Base-by-base conservation (phyloP, 306 rosid species). In the Trichosanthes cucumerina region DNA sequence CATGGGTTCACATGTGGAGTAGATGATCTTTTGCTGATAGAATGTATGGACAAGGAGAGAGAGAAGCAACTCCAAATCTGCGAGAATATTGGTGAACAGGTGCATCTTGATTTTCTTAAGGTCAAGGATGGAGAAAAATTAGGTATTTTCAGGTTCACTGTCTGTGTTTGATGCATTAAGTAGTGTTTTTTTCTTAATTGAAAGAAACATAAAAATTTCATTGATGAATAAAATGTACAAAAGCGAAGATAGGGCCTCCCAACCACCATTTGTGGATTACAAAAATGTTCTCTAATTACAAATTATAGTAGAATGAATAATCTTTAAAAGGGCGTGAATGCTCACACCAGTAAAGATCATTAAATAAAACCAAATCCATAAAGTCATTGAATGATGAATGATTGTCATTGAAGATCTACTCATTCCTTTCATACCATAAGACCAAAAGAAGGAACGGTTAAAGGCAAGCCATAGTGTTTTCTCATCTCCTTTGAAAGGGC, bases 1-100 rank as follows among this genome's bases (percentile, higher is more conserved):
- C 97, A 95, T 64, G 97, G 97, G 41, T 91, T 92, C 88, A 95
- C 97, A 6, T 92, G 98, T 83, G 97, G 98, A 68, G 90, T 95
- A 33, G 96, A 92, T 54, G 98, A 95, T 89, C 98, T 92, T 85
- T 88, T 95, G 75, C 52, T 92, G 62, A 72, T 75, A 75, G 81
- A 81, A 78, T 84, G 73, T 78, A 95, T 83, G 76, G 98, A 95
- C 83, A 24, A 65, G 68, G 90, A 91, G 84, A 89, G 96, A 88
- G 79, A 83, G 85, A 80, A 84, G 75, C 88, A 89, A 81, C 96
- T 95, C 46, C 81, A 83, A 81, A 89, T 88, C 78, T 95, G 97
- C 76, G 96, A 92, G 80, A 88, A 87, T 69, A 82, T 91, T 72
- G 98, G 97, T 76, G 97, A 92, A 88, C 86, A 78, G 54, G 97